Evolutionary conservation across 1,284 basidiomycete species (phyloP).

Genomic region (Sporisorium sorghi): DNA sequence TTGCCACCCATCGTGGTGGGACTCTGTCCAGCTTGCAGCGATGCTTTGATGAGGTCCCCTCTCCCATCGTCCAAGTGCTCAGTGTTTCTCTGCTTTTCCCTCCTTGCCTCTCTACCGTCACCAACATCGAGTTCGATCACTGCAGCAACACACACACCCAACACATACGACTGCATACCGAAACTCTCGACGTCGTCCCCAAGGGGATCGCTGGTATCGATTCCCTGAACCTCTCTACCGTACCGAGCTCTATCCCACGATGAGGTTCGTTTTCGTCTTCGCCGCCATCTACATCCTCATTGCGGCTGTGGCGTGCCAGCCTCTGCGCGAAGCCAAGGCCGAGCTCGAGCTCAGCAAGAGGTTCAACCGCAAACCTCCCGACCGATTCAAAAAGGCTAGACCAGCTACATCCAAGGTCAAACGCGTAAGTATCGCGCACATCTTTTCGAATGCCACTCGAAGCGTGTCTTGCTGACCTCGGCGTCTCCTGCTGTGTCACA

Average conservation of each 20-base stretch:
- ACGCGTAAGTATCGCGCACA: constrained; percentile 15
- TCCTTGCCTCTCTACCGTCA: background rate
- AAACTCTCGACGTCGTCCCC: background rate
- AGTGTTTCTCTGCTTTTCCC: background rate
- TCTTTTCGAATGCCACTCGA: background rate
- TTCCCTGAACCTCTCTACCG: background rate
- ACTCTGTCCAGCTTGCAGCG: background rate
- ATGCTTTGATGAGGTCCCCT: background rate
- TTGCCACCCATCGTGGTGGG: too few relatives aligned
- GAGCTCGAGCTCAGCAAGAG: constrained; percentile 28
- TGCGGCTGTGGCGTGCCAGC: constrained; percentile 28
- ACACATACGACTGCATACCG: background rate
- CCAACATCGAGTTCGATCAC: background rate
- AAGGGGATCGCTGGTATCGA: constrained; percentile 7
- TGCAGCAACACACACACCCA: background rate
- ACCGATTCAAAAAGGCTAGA: background rate
- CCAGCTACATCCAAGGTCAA: constrained; percentile 11
- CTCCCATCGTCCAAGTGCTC: background rate
- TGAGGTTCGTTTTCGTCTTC: constrained; percentile 18
- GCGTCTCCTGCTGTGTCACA: background rate
- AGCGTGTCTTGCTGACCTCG: background rate
- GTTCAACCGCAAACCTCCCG: constrained; percentile 6
- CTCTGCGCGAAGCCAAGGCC: constrained; percentile 25
- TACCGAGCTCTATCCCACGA: background rate
- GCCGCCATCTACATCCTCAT: constrained; percentile 22